Evolutionary conservation across 169 alveolate genomes (phyloP).

Genomic region (Plasmodium adleri): DNA sequence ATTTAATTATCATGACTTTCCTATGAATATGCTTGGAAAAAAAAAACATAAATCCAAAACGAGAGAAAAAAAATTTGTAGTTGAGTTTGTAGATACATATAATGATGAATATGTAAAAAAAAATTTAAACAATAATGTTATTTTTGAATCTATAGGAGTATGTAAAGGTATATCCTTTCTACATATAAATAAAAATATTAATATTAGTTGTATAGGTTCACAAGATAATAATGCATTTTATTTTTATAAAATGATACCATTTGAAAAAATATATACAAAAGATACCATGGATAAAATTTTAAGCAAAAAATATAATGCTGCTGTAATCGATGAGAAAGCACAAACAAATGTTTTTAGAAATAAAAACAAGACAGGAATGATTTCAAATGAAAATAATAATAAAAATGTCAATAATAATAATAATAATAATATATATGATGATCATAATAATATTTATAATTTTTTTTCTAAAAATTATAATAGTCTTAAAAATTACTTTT

Average conservation of each 20-base stretch:
- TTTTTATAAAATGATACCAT: constrained; percentile 75
- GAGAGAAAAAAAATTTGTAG: constrained; percentile 54
- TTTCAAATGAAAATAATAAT: constrained; percentile 1
- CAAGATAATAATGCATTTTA: constrained; percentile 71
- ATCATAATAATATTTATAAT: constrained; percentile 6
- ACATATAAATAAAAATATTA: constrained; percentile 49
- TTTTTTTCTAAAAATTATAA: constrained; percentile 37
- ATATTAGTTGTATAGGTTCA: constrained; percentile 65
- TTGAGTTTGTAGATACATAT: constrained; percentile 70
- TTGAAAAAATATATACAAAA: constrained; percentile 55
- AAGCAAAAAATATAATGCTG: constrained; percentile 16
- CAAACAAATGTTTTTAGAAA: constrained; percentile 19
- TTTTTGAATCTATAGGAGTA: constrained; percentile 76
- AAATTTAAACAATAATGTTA: constrained; percentile 70
- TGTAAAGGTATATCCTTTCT: constrained; percentile 76
- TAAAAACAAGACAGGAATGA: background rate
- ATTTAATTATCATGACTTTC: constrained; percentile 72
- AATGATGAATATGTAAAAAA: constrained; percentile 75
- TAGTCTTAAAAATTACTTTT: constrained; percentile 45
- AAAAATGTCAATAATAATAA: background rate
- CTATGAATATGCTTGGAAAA: constrained; percentile 53
- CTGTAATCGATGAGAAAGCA: background rate
- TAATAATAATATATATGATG: background rate
- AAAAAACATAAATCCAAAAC: constrained; percentile 34
- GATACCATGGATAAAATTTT: constrained; percentile 58